These are phyloP conservation scores for Calonectria multiphialidica DNA, from an alignment of 2,329 filamentous ascomycete species.

Conservation along the genomic window DNA sequence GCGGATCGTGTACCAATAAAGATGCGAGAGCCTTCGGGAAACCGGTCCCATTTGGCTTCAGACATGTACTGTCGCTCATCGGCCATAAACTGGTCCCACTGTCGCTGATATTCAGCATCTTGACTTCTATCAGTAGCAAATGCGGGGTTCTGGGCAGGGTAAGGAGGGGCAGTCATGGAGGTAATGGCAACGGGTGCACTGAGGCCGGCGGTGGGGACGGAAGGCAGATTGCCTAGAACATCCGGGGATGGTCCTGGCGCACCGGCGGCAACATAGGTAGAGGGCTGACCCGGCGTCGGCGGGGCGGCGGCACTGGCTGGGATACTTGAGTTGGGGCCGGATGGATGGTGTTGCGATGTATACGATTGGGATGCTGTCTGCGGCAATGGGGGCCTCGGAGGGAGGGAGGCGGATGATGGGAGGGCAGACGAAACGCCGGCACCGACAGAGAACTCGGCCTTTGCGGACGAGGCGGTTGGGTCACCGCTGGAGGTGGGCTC, in stretches of 20 bases:
- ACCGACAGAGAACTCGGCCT: conserved; percentile 42
- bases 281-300: conserved; percentile 48
- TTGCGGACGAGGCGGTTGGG: conserved; percentile 40
- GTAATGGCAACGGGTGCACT: conserved; percentile 44
- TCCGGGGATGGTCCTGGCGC: conserved; percentile 50
- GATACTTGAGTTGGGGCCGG: conserved; percentile 46
- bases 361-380: conserved; percentile 53
- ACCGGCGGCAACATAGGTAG: conserved; percentile 48
- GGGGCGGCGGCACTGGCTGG: conserved; percentile 44
- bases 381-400: conserved; percentile 59
- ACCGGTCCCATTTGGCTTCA: conserved; percentile 85
- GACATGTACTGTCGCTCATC: conserved; percentile 82
- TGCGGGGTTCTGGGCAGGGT: conserved; percentile 45
- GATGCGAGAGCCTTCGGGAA: conserved; percentile 80
- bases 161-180: conserved; percentile 48
- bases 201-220: conserved; percentile 44
- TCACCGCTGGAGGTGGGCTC: conserved; percentile 47
- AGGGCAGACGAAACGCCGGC: conserved; percentile 49
- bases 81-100: conserved; percentile 79
- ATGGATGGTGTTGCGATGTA: conserved; percentile 52
- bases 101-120: conserved; percentile 68
- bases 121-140: conserved; percentile 46
- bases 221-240: conserved; percentile 45
- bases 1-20: conserved; percentile 76
- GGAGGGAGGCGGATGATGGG: conserved; percentile 58